phyloP scores from a whole-genome alignment of 352 stramenopile genomes.

The Phytophthora idaei region DNA sequence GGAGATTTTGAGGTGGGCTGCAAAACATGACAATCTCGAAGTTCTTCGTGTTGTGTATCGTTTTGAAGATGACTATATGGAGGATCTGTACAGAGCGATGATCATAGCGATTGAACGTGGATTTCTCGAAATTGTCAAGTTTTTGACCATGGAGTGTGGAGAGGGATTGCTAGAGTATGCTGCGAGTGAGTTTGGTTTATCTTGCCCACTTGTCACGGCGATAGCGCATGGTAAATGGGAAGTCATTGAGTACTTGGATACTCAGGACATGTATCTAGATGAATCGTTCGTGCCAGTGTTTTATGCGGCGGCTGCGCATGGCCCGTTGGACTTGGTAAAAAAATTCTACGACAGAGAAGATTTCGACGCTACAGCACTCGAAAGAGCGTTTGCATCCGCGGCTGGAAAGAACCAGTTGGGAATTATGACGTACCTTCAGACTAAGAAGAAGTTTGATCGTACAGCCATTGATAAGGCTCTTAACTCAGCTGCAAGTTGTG shows the following conservation, averaged over 20 bases:
- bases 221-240: neutral
- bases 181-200: neutral
- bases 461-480: neutral
- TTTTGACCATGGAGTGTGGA: conserved; percentile 2
- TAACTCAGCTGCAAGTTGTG: neutral
- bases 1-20: conserved; percentile 6
- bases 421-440: conserved; percentile 6
- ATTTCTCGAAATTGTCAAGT: conserved; percentile 8
- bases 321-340: conserved; percentile 2
- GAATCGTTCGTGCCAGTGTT: neutral
- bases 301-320: neutral
- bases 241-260: neutral
- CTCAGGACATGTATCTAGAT: neutral
- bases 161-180: neutral
- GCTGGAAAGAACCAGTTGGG: neutral
- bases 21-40: neutral
- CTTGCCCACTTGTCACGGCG: neutral
- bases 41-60: neutral
- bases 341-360: neutral
- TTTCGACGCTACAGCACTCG: neutral
- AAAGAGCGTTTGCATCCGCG: conserved; percentile 1
- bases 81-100: neutral
- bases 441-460: neutral
- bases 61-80: neutral
- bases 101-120: conserved; percentile 5